Percentiles rank a stretch among this genome's conserved stretches.
phyloP scores from a whole-genome alignment of 106 monocot genomes.

The Phalaenopsis equestris region DNA sequence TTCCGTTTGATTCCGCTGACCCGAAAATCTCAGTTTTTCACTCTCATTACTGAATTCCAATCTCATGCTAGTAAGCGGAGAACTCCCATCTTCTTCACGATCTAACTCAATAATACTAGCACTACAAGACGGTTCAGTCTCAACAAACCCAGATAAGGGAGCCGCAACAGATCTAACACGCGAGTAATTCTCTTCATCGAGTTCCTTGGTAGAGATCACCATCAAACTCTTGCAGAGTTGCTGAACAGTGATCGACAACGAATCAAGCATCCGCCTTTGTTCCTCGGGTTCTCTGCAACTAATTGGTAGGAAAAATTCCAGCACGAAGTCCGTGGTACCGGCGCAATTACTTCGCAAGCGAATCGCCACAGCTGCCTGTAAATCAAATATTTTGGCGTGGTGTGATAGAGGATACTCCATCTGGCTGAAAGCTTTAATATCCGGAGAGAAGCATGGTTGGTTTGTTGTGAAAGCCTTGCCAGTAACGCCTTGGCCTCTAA shows the following conservation, averaged over 20 bases:
- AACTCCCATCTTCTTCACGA: constrained; percentile 13
- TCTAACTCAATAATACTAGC: constrained; percentile 15
- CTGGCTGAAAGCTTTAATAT: constrained; percentile 47
- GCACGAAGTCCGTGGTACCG: constrained; percentile 53
- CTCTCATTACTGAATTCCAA: constrained; percentile 6
- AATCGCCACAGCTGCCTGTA: constrained; percentile 70
- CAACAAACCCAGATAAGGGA: not conserved
- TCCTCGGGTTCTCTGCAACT: constrained; percentile 36
- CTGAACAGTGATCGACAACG: constrained; percentile 51
- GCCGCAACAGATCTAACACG: constrained; percentile 4
- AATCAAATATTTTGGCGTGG: constrained; percentile 60
- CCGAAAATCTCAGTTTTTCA: constrained; percentile 22
- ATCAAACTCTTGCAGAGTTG: constrained; percentile 44
- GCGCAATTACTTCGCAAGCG: constrained; percentile 42
- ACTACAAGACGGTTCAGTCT: constrained; percentile 15
- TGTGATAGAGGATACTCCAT: constrained; percentile 72
- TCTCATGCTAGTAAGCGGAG: not conserved
- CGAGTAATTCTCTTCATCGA: constrained; percentile 26
- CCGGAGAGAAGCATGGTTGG: constrained; percentile 61
- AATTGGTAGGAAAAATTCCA: constrained; percentile 77
- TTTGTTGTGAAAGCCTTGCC: constrained; percentile 78
- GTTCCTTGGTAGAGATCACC: constrained; percentile 37
- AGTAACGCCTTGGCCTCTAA: constrained; percentile 71
- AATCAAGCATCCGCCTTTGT: constrained; percentile 55
- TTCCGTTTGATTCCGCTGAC: constrained; percentile 18